Evolutionary conservation across 768 basidiomycete species (phyloP).

Genomic region (Gymnopilus junonius): DNA sequence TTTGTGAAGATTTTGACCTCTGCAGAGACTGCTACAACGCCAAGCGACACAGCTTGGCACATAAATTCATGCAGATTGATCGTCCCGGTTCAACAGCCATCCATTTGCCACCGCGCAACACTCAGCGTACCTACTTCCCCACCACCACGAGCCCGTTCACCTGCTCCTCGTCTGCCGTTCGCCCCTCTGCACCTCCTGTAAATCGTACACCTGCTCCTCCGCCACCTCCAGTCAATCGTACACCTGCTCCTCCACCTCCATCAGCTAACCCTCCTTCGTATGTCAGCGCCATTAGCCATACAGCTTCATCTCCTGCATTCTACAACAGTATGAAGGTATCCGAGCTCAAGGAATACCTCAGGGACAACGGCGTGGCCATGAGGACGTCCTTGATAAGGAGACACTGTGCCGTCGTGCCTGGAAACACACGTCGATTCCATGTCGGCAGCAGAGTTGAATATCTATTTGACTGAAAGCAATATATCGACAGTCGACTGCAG

Average conservation of each 20-base stretch:
- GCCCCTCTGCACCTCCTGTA: neutral
- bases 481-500: constrained; percentile 20
- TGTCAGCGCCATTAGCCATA: neutral
- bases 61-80: constrained; percentile 3
- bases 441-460: constrained; percentile 18
- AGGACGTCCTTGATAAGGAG: constrained; percentile 24
- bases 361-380: constrained; percentile 16
- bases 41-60: neutral
- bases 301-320: constrained; percentile 16
- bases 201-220: neutral
- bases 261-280: constrained; percentile 1
- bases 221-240: neutral
- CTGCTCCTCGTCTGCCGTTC: too few relatives aligned
- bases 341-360: constrained; percentile 20
- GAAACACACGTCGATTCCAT: constrained; percentile 24
- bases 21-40: constrained; percentile 1
- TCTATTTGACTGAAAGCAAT: constrained; percentile 13
- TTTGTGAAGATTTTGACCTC: constrained; percentile 3
- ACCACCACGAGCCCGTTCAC: constrained; percentile 4
- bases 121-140: neutral
- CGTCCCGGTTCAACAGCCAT: neutral
- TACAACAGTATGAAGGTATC: constrained; percentile 21
- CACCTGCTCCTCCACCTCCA: neutral
- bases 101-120: neutral
- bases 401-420: constrained; percentile 21